Evolutionary conservation across 2,329 filamentous ascomycete genomes (phyloP).

Genomic region (Penicillium psychrosexuale): DNA sequence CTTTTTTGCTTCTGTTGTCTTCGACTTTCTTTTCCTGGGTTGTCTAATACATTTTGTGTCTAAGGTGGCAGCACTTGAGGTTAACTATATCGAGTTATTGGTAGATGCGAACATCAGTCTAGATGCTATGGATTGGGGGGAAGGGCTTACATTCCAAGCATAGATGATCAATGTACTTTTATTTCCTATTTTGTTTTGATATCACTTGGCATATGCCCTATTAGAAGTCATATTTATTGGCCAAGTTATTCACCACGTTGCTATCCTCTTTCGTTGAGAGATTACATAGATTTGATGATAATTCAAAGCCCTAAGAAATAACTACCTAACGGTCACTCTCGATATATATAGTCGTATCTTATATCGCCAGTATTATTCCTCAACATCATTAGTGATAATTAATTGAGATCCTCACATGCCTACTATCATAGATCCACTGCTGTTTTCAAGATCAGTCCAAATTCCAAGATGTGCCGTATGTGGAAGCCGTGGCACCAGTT

Average conservation of each 20-base stretch:
- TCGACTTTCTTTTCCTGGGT: neutral
- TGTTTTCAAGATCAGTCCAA: neutral
- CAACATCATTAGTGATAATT: neutral
- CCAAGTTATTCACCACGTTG: neutral
- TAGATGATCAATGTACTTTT: neutral
- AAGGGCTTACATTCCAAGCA: neutral
- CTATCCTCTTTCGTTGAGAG: neutral
- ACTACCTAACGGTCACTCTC: neutral
- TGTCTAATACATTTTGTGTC: neutral
- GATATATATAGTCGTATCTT: neutral
- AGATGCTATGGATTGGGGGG: neutral
- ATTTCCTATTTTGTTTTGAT: neutral
- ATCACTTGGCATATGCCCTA: neutral
- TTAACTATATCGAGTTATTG: neutral
- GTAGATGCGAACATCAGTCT: neutral
- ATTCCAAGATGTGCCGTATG: neutral
- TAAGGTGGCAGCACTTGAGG: too few relatives aligned
- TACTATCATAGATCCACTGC: too few relatives aligned
- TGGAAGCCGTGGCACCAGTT: neutral
- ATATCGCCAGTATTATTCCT: neutral
- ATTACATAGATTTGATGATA: neutral
- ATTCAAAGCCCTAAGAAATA: neutral
- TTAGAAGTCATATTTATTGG: neutral
- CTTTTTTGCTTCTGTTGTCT: constrained; percentile 9
- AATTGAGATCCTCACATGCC: too few relatives aligned